Conservation (phyloP, 1,139 yeast genomes). For the Pichia sp. region DNA sequence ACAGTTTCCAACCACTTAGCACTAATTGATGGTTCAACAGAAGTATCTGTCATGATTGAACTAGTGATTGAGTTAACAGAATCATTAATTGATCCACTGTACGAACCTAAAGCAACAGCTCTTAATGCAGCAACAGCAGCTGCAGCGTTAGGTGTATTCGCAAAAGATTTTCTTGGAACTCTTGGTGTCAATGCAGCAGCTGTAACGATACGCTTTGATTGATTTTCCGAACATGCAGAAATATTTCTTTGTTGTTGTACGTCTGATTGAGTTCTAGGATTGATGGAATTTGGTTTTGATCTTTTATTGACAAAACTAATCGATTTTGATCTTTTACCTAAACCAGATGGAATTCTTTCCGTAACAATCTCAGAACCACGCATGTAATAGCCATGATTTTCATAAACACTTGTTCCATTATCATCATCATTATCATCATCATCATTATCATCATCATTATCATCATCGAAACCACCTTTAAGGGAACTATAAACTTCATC, state of each 20-base stretch:
- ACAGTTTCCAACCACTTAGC: conserved; percentile 65
- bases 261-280: background rate
- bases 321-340: conserved; percentile 54
- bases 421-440: conserved; percentile 21
- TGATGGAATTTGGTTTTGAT: conserved; percentile 31
- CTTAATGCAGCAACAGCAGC: conserved; percentile 72
- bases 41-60: conserved; percentile 30
- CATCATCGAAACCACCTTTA: conserved; percentile 28
- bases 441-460: conserved; percentile 21
- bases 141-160: conserved; percentile 55
- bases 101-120: conserved; percentile 59
- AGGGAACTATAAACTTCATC: conserved; percentile 16
- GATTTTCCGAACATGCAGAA: conserved; percentile 16
- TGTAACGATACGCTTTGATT: conserved; percentile 34
- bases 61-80: conserved; percentile 27
- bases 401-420: conserved; percentile 32
- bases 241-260: conserved; percentile 1
- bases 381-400: conserved; percentile 23
- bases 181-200: conserved; percentile 83
- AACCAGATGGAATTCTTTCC: conserved; percentile 27
- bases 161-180: conserved; percentile 51
- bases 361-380: conserved; percentile 27
- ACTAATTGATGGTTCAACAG: conserved; percentile 35
- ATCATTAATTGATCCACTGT: conserved; percentile 30
- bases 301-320: conserved; percentile 52